Evolutionary conservation across 2,329 filamentous ascomycete species (phyloP), one percentile per base, ranked within the genome.

Genomic region (Penicillium sp.): DNA sequence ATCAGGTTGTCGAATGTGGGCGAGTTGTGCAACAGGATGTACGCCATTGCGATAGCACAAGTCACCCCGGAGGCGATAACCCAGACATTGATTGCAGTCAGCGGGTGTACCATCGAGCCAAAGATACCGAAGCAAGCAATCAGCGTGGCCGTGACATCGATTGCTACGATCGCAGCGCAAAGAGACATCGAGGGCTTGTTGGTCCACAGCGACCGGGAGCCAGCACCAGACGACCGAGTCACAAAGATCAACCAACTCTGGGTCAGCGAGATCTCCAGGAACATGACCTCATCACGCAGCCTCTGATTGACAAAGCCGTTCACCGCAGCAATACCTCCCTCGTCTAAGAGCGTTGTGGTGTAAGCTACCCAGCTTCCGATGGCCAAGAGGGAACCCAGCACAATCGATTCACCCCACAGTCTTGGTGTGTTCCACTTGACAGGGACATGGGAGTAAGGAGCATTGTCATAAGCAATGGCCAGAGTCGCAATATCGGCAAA

Each of bases 231-330:
- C 77, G 90, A 88, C 82, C 92, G 90, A 61, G 91, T 96, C 78
- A 96, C 93, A 81, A 96, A 95, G 77, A 96, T 96, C 48, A 96
- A 83, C 91, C 92, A 96, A 80, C 95, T 96, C 82, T 96, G 90
- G 56, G 91, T 92, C 50, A 96, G 84, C 11, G 89, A 90, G 74
- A 96, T 90, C 78, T 96, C 85, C 36, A 96, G 86, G 84, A 96
- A 96, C 68, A 96, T 77, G 54, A 96, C 86, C 65, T 87, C 85
- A 65, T 96, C 90, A 51, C 89, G 79, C 71, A 36, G 11, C n/a
- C 13, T n/a, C 11, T 4, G 11, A 3, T 4, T 3, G n/a, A 36
- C 4, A 36, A 87, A 83, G 83, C 91, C 91, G 66, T 88, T 89
- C 79, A 94, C 93, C 82, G 96, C 89, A 62, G 92, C 88, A 66